Evolutionary conservation across 345 rosid genomes (phyloP), one percentile per base, ranked within the genome.

Genomic region (Cochlearia excelsa): DNA sequence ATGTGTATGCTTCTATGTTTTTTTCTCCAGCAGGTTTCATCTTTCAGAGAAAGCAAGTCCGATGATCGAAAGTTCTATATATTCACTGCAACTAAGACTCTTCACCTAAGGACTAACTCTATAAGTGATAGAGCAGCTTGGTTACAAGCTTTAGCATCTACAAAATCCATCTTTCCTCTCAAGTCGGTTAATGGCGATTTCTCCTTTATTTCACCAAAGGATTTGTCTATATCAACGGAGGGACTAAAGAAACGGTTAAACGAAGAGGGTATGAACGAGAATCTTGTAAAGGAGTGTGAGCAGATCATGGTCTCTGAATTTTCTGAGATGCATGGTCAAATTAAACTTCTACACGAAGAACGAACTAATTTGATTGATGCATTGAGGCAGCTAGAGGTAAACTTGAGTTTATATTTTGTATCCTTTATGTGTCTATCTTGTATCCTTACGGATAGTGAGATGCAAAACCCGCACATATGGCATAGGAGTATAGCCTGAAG

Each of bases 21-120:
- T 53, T 63, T 4, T 5, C 77, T 72, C 49, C 65, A 48, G 72
- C 92, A 93, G 99, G 81, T 90, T 57, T 89, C 96, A 0, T 93
- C 99, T 40, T 93, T 89, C 76, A 79, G 99, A 40, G 99, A 89
- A 79, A 93, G 99, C 88, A 93, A 82, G 73, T 89, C 97, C 3
- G 99, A 93, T 59, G 90, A 87, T 60, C 68, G 84, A 78, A 79
- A 83, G 67, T 91, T 91, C 66, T 91, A 91, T 78, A 84, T 93
- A 70, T 87, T 93, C 61, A 93, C 97, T 63, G 96, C 97, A 28
- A 89, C 97, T 10, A 93, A 93, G 79, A 93, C 99, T 7, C 92
- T 93, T 74, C 99, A 93, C 77, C 56, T 93, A 57, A 81, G 99
- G 74, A 87, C 96, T 61, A 86, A 80, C 69, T 84, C 97, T 9